Conservation (phyloP, 345 rosid species). For the Lepidium didymum region DNA sequence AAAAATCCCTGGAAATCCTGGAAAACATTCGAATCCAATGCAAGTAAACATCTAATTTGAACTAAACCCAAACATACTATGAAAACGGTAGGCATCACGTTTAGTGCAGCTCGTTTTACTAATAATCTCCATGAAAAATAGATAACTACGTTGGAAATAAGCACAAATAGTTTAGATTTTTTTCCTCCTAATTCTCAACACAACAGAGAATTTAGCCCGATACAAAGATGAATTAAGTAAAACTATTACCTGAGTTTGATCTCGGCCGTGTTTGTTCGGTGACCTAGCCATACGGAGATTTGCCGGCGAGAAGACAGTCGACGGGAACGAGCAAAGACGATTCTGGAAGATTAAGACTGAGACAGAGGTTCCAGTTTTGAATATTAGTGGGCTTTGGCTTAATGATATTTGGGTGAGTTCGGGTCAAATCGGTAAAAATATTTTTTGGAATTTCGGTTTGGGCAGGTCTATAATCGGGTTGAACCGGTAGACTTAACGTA, state of each 20-base stretch:
- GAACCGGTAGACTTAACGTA: background rate
- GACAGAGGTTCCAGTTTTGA: background rate
- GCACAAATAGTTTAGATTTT: background rate
- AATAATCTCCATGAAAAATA: background rate
- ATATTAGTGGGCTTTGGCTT: background rate
- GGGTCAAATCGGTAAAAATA: background rate
- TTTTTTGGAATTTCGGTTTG: background rate
- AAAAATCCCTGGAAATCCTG: constrained; percentile 91
- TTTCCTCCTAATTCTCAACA: background rate
- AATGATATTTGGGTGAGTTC: background rate
- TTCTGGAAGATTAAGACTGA: constrained; percentile 19
- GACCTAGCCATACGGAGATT: constrained; percentile 25
- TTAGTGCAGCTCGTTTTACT: background rate
- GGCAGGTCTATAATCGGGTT: background rate
- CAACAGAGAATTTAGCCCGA: background rate
- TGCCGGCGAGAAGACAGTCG: constrained; percentile 10
- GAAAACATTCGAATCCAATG: constrained; percentile 8
- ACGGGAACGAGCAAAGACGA: background rate
- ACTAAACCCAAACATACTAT: background rate
- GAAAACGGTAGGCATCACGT: background rate
- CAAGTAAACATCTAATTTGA: background rate
- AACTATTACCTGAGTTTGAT: constrained; percentile 47
- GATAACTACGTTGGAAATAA: background rate
- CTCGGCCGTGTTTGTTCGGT: constrained; percentile 58
- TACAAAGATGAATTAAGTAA: background rate